Evolutionary conservation across 495 filamentous ascomycete species (phyloP), one percentile per base, ranked within the genome.

Genomic region (Aspergillus egyptiacus): DNA sequence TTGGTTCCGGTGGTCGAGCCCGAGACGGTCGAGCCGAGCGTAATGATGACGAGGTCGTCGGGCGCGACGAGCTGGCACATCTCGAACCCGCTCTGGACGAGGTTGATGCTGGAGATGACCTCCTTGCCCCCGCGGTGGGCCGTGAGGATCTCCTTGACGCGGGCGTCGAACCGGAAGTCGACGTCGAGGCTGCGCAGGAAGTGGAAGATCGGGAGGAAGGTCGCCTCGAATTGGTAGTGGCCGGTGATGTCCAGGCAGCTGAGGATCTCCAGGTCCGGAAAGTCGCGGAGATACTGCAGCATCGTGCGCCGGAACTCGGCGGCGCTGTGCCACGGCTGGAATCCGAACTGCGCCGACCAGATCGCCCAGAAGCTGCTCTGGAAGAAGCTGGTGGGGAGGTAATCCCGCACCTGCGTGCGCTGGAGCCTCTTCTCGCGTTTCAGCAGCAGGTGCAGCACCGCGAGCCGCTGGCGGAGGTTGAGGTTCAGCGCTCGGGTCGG

Each of bases 261-360:
- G 18, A 35, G 31, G 2, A 46, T 15, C 13, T 34, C 10, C 14
- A 46, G 14, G 2, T 20, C 31, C 13, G 18, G 31, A 18, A 36
- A 46, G 2, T 36, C 18, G 2, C 19, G 31, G 4, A 46, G 2
- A 19, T 46, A 46, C 31, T 46, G 43, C 7, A 31, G 19, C 3
- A 46, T 18, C 18, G 43, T 35, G 5, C 43, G 31, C 19, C 43
- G 30, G 11, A 46, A 46, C n/a, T 36, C 43, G 19, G 13, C 27
- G 1, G 31, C 43, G 19, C 43, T 24, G 11, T 46, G 43, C 31
- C 31, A 35, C 31, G 43, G 43, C 23, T 46, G 43, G 33, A 46
- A 36, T 8, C 43, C 31, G 23, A 46, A 46, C 43, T 36, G 43
- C 20, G 43, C 31, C 3, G 28, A 34, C 42, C 42, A 33, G 18